These are phyloP conservation scores for Glonium stellatum DNA, from an alignment of 495 filamentous ascomycete genomes.

Conservation along the genomic window DNA sequence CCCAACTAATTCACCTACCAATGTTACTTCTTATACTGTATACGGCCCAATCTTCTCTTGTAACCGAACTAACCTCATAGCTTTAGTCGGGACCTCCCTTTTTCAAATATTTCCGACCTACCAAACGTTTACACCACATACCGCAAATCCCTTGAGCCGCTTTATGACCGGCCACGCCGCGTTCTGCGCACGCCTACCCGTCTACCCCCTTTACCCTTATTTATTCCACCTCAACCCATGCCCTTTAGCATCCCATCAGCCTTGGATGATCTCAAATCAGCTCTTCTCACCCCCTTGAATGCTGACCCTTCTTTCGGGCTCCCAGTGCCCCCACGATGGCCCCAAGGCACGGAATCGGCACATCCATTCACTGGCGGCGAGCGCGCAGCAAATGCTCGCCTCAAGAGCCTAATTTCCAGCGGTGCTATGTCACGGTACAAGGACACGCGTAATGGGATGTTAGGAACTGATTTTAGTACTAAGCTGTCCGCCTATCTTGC, in stretches of 20 bases:
- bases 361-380: constrained; percentile 66
- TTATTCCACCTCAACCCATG: constrained; percentile 46
- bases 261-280: constrained; percentile 43
- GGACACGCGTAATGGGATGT: constrained; percentile 58
- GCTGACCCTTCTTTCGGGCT: constrained; percentile 31
- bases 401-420: constrained; percentile 51
- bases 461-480: constrained; percentile 61
- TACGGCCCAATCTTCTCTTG: no score
- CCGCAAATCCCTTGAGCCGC: constrained; percentile 58
- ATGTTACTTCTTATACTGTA: no score
- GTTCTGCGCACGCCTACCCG: constrained; percentile 41
- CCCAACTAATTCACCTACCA: constrained; percentile 39
- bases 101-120: constrained; percentile 44
- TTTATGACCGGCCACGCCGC: constrained; percentile 51
- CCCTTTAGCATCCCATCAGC: constrained; percentile 56
- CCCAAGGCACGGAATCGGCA: constrained; percentile 45
- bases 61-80: background rate
- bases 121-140: constrained; percentile 64
- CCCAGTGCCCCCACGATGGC: constrained; percentile 40
- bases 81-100: constrained; percentile 50
- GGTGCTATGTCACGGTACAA: constrained; percentile 56
- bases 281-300: constrained; percentile 49
- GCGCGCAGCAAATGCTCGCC: constrained; percentile 44
- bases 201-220: constrained; percentile 49
- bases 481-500: constrained; percentile 64